Evolutionary conservation across 805 yeast species (phyloP).

Genomic region (Lipomyces spencermartinsiae): DNA sequence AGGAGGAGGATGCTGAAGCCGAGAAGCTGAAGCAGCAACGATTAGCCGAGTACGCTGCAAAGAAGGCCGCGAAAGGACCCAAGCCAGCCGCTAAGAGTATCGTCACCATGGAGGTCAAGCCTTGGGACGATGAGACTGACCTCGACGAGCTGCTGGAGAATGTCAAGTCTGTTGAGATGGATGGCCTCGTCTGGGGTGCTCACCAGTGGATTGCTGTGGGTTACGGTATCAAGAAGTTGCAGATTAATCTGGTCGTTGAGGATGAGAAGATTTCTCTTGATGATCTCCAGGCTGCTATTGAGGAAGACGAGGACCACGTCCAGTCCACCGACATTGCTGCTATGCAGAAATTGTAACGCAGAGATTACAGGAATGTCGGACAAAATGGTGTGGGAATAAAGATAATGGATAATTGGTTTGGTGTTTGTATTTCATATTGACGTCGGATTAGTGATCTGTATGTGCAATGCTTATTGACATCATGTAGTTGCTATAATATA

Average conservation of each 20-base stretch:
- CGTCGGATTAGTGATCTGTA: neutral
- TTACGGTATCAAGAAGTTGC: slow-evolving; percentile 99
- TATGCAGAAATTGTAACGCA: slow-evolving; percentile 37
- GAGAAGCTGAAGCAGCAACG: slow-evolving; percentile 97
- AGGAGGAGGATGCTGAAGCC: slow-evolving; percentile 95
- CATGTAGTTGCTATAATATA: neutral
- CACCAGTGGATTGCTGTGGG: slow-evolving; percentile 96
- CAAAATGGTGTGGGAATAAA: neutral
- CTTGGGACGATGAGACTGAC: slow-evolving; percentile 99
- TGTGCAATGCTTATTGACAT: neutral
- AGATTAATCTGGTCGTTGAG: slow-evolving; percentile 97
- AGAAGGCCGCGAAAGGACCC: slow-evolving; percentile 96
- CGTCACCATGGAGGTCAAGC: slow-evolving; percentile 97
- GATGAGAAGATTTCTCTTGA: slow-evolving; percentile 94
- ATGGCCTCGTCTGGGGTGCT: slow-evolving; percentile 99
- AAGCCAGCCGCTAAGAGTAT: slow-evolving; percentile 98
- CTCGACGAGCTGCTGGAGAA: slow-evolving; percentile 84
- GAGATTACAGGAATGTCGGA: neutral
- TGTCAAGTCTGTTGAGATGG: slow-evolving; percentile 84
- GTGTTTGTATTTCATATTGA: neutral
- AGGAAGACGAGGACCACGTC: slow-evolving; percentile 97
- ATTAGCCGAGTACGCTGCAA: slow-evolving; percentile 96
- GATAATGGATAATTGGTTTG: neutral
- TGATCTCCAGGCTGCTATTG: slow-evolving; percentile 74
- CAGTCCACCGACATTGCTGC: slow-evolving; percentile 92